phyloP scores from a whole-genome alignment of 108 stramenopile genomes.

The Conticribra guillardii region DNA sequence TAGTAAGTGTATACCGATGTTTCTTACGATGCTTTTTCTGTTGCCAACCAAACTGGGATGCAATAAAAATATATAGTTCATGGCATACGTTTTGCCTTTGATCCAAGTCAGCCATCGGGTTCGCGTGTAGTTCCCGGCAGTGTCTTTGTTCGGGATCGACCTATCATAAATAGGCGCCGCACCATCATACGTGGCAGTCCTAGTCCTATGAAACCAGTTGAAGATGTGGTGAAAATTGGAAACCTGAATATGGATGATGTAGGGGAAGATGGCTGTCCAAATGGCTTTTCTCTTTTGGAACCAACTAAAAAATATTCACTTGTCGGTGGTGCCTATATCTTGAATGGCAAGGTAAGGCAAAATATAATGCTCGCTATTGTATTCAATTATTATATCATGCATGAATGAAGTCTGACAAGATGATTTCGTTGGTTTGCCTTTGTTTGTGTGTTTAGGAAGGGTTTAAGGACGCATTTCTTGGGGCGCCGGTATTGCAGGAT shows the following conservation, averaged over 20 bases:
- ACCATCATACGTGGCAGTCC: not conserved
- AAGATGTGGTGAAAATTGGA: not conserved
- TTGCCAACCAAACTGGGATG: not conserved
- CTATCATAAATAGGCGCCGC: not conserved
- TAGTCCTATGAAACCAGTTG: not conserved
- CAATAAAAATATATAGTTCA: slow-evolving; percentile 10
- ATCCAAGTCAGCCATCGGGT: slow-evolving; percentile 30
- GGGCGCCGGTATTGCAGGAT: slow-evolving; percentile 46
- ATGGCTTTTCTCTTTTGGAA: slow-evolving; percentile 30
- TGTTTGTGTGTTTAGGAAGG: no score
- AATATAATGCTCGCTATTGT: not conserved
- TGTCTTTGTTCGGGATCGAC: slow-evolving; percentile 23
- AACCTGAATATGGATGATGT: not conserved
- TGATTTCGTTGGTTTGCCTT: not conserved
- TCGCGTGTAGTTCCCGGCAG: slow-evolving; percentile 29
- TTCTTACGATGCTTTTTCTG: slow-evolving; percentile 2
- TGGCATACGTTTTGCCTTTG: slow-evolving; percentile 55
- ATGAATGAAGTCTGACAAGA: not conserved
- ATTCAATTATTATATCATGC: not conserved
- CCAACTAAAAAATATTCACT: slow-evolving; percentile 32
- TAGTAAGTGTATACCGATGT: not conserved
- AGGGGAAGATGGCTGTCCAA: not conserved
- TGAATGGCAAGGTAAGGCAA: slow-evolving; percentile 42
- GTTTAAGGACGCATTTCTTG: slow-evolving; percentile 37
- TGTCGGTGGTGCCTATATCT: slow-evolving; percentile 43